Conservation (phyloP, 805 yeast genomes). For the Spathaspora arborariae region DNA sequence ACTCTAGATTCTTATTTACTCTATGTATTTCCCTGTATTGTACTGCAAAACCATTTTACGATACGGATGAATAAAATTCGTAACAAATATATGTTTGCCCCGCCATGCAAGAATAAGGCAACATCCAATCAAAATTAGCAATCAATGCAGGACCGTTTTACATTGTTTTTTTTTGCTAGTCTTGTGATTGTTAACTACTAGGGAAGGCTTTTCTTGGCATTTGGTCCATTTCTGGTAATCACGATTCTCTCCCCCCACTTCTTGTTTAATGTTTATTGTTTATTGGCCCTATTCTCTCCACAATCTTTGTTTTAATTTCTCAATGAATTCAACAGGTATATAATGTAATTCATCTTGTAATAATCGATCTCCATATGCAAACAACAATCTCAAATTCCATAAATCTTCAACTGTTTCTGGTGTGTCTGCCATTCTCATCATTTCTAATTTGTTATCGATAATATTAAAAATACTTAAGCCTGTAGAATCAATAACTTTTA, state of each 20-base stretch:
- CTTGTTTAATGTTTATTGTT: not conserved
- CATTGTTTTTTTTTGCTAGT: too few relatives aligned
- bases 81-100: too few relatives aligned
- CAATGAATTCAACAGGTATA: conserved; percentile 49
- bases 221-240: not conserved
- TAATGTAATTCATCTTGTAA: conserved; percentile 36
- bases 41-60: not conserved
- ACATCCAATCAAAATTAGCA: too few relatives aligned
- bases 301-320: conserved; percentile 44
- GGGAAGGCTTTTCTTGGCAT: not conserved
- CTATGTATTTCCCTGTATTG: not conserved
- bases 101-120: too few relatives aligned
- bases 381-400: conserved; percentile 59
- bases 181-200: too few relatives aligned
- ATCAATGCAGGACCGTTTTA: too few relatives aligned
- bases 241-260: too few relatives aligned
- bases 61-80: too few relatives aligned
- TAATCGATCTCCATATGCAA: conserved; percentile 53
- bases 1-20: not conserved
- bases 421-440: conserved; percentile 35
- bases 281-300: conserved; percentile 15
- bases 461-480: conserved; percentile 42
- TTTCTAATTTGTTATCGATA: conserved; percentile 54
- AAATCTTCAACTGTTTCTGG: conserved; percentile 51
- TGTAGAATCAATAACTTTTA: conserved; percentile 13